Evolutionary conservation across 2,329 filamentous ascomycete species (phyloP), one percentile per base, ranked within the genome.

Genomic region (Pestalotiopsis sp.): DNA sequence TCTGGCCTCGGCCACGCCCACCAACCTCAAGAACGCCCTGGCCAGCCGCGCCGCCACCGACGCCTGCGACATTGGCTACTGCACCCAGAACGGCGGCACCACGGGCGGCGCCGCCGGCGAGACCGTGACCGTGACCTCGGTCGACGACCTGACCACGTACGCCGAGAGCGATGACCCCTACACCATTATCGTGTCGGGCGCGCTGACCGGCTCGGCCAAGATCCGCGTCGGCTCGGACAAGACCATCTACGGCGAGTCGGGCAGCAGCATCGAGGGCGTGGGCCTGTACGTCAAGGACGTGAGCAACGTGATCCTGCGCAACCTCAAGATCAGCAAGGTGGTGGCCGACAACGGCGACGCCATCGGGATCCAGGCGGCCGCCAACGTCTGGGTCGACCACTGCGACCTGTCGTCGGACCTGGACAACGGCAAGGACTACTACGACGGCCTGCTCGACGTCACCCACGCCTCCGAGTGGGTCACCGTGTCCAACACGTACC

Each of bases 371-470:
- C 85, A 90, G 77, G 77, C 76, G 12, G 84, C 85, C 63, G 86
- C 77, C 68, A 90, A 90, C 72, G 83, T 89, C 74, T 92, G 90
- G 90, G 81, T 92, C 65, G 90, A 92, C 80, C 90, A 92, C 81
- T 84, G 85, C 76, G 90, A 92, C 72, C 83, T 92, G 27, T 89
- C 86, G 4, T 89, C 87, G 27, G 86, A 91, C 79, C 75, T 77
- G 41, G 81, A 85, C 73, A 82, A 87, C 75, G 88, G 85, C 82
- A 92, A 92, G 81, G 89, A 93, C 81, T 91, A 87, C 81, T 92
- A 91, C 75, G 91, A 92, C 68, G 90, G 91, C 39, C 85, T 92
- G 1, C 80, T 90, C 62, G 91, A 92, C 73, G 80, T 86, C 65
- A 91, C 86, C 65, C 90, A 91, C 79, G 91, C 83, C 62, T 82